Base-by-base conservation (phyloP, 331 rosid genomes). In the Quercus phellos region DNA sequence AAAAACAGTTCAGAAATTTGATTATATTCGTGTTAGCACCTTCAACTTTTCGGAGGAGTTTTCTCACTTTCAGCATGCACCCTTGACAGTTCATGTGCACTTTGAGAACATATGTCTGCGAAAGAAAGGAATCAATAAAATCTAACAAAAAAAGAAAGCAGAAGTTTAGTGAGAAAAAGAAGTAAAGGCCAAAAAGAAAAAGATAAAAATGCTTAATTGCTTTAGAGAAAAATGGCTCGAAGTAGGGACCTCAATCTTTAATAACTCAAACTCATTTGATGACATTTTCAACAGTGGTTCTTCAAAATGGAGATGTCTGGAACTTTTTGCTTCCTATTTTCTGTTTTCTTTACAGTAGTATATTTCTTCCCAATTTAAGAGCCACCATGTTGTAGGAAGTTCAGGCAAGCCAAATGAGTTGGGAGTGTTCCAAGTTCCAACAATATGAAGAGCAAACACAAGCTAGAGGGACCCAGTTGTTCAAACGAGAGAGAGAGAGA, bases 1-100 rank as follows among this genome's bases (percentile, higher is more conserved):
- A 11, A 2, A 38, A 8, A 59, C 0, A 27, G 51, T 6, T 6
- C 2, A 51, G 10, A 1, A 61, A 51, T 22, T 19, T 71, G 55
- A 16, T 10, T 4, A 3, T n/a, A 18, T 66, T 32, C 8, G n/a
- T 7, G 10, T 38, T 59, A 13, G 27, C 30, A 88, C 89, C 92
- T 83, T 88, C 85, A 64, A 87, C 66, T 75, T 84, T 87, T 51
- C 27, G 42, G 55, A 88, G 87, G 54, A 82, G 61, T 80, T 83
- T 85, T 81, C 58, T 78, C 9, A 84, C 91, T 87, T 78, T 88
- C 53, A 64, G 74, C 55, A 69, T 74, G 82, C 91, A 88, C 17
- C 95, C 91, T 75, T 80, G 76, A 70, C 90, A 87, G 71, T 88
- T 80, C 26, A 90, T 71, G 83, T 88, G 88, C 64, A 84, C 88